Evolutionary conservation across 805 yeast genomes (phyloP).

Genomic region (Starmerella lactis-condensi): DNA sequence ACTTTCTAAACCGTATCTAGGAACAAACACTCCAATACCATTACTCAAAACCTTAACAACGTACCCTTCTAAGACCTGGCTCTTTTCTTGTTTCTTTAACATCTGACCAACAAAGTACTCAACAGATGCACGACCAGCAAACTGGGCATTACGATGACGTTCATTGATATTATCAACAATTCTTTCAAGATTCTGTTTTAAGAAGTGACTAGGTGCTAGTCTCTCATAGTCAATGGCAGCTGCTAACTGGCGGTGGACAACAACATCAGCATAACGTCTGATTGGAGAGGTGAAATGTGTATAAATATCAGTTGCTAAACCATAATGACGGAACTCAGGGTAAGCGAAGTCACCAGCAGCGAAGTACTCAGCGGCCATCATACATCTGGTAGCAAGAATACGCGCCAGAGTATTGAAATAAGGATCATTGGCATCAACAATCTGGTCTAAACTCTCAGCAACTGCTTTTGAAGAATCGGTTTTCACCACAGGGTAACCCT

Average conservation of each 20-base stretch:
- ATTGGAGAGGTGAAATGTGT: slow-evolving; percentile 98
- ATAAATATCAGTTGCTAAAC: slow-evolving; percentile 90
- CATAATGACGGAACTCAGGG: slow-evolving; percentile 88
- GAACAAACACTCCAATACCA: slow-evolving; percentile 87
- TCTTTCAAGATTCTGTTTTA: slow-evolving; percentile 73
- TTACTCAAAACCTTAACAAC: slow-evolving; percentile 82
- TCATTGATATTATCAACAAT: slow-evolving; percentile 77
- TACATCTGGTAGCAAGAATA: slow-evolving; percentile 94
- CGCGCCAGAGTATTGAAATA: slow-evolving; percentile 85
- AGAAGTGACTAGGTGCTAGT: slow-evolving; percentile 63
- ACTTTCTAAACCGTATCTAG: slow-evolving; percentile 91
- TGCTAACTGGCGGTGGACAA: slow-evolving; percentile 92
- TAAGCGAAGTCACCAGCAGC: slow-evolving; percentile 77
- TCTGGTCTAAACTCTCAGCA: slow-evolving; percentile 83
- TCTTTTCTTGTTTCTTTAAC: slow-evolving; percentile 62
- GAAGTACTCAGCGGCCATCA: slow-evolving; percentile 98
- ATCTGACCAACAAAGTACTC: slow-evolving; percentile 98
- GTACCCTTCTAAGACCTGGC: slow-evolving; percentile 55
- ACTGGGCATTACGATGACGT: slow-evolving; percentile 93
- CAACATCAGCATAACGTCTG: slow-evolving; percentile 92
- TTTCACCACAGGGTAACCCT: slow-evolving; percentile 58
- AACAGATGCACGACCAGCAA: slow-evolving; percentile 95
- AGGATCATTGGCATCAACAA: slow-evolving; percentile 65
- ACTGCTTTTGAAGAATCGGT: slow-evolving; percentile 74
- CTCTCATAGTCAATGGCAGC: slow-evolving; percentile 95